Evolutionary conservation across 345 rosid species (phyloP).

Genomic region (Erysimum cheiranthoides): DNA sequence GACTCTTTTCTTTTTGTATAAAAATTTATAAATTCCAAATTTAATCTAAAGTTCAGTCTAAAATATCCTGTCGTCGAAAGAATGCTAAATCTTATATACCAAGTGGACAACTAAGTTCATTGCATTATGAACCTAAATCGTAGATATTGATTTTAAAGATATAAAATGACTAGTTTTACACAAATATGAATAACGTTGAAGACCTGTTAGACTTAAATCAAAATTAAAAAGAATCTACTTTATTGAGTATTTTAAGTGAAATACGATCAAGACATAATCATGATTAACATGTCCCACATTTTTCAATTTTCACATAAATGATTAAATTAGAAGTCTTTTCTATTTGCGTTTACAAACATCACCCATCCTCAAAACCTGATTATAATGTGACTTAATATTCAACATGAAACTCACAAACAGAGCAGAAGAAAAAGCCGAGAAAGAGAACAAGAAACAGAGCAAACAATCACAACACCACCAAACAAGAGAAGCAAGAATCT

Average conservation of each 20-base stretch:
- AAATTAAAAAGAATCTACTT: not conserved
- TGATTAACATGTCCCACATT: constrained; percentile 41
- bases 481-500: constrained; percentile 50
- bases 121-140: not conserved
- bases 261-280: constrained; percentile 56
- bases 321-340: not conserved
- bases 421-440: constrained; percentile 9
- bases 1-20: not conserved
- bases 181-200: constrained; percentile 21
- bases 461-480: constrained; percentile 35
- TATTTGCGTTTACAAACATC: constrained; percentile 33
- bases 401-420: constrained; percentile 40
- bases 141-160: not conserved
- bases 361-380: constrained; percentile 28
- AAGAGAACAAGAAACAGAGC: constrained; percentile 18
- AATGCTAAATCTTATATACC: not conserved
- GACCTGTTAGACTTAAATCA: not conserved
- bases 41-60: not conserved
- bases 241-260: constrained; percentile 2
- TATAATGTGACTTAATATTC: constrained; percentile 33
- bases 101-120: not conserved
- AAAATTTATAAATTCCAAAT: not conserved
- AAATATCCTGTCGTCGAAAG: not conserved
- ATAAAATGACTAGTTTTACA: not conserved
- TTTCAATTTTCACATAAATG: constrained; percentile 4